Evolutionary conservation across 192 early-diverging fungal species (phyloP), one percentile per base, ranked within the genome.

Genomic region (Phlyctochytrium arcticum): DNA sequence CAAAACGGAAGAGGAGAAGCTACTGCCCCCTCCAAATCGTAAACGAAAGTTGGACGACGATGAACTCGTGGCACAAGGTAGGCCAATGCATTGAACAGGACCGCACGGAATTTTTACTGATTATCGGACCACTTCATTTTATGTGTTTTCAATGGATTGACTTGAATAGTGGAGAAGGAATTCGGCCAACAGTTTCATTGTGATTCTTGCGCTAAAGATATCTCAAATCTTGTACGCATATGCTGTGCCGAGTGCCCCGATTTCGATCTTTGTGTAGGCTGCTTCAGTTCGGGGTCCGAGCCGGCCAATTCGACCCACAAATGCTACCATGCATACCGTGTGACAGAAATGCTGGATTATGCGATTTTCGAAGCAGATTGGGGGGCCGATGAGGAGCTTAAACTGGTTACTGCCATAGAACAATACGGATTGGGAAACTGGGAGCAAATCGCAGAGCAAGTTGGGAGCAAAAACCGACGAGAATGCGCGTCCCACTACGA

Each of bases 371-470:
- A 90, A 17, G 76, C 80, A 19, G 86, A 92, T 56, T 99, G 97
- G 97, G 88, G 87, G 42, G 97, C 94, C 4, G 92, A 98, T 50
- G 97, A 99, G 63, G 97, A 99, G 77, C 77, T 98, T 47, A 64
- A 93, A 57, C 78, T 99, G 61, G 90, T 98, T 37, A 93, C 97
- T 57, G 91, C 88, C 5, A 80, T 92, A 46, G 89, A 93, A 72
- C 83, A 90, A 68, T 92, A 87, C 74, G 97, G 97, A 23, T 85
- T 98, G 57, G 97, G 97, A 33, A 98, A 98, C 77, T 99, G 95
- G 94, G 90, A 90, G 67, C 91, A 93, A 48, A 89, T 96, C 32
- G 88, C 93, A 0, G 92, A 93, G 51, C 90, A 94, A 62, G 89
- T 98, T 26, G 92, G 93, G 15, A 93, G 93, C 32, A 94, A 94